Conservation (phyloP, 1,284 basidiomycete species). For the Ganoderma meredithae region DNA sequence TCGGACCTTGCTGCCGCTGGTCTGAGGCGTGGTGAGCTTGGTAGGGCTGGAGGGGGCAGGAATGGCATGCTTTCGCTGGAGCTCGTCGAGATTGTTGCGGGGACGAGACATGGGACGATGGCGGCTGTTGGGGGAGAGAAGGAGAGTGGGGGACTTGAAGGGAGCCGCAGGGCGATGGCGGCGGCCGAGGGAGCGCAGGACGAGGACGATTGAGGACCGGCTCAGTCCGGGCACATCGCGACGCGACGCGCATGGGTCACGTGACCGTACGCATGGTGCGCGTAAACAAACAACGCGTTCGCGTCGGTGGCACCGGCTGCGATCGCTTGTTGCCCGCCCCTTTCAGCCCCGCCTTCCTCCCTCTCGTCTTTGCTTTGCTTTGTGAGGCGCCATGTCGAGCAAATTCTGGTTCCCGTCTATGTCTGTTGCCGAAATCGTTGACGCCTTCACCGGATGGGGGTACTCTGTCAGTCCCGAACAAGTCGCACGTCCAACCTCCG, state of each 20-base stretch:
- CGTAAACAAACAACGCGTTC: slow-evolving; percentile 16
- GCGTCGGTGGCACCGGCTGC: background rate
- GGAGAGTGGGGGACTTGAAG: background rate
- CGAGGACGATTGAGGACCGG: slow-evolving; percentile 23
- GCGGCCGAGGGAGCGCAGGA: slow-evolving; percentile 28
- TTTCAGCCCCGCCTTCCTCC: background rate
- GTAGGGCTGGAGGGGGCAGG: slow-evolving; percentile 21
- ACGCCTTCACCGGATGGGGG: slow-evolving; percentile 69
- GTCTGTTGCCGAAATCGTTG: slow-evolving; percentile 65
- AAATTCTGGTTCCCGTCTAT: slow-evolving; percentile 71
- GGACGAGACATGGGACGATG: slow-evolving; percentile 40
- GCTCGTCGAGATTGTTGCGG: slow-evolving; percentile 44
- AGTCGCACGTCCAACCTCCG: slow-evolving; percentile 70
- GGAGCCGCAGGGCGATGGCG: slow-evolving; percentile 6
- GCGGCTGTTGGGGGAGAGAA: slow-evolving; percentile 8
- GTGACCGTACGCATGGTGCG: slow-evolving; percentile 29
- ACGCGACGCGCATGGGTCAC: slow-evolving; percentile 33
- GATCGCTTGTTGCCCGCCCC: background rate
- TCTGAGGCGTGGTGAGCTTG: slow-evolving; percentile 20
- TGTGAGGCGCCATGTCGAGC: slow-evolving; percentile 33
- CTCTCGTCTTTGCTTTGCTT: background rate
- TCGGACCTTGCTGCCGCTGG: slow-evolving; percentile 30
- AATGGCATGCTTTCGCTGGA: slow-evolving; percentile 33
- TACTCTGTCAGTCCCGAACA: slow-evolving; percentile 73
- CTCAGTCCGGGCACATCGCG: slow-evolving; percentile 1